Base-by-base conservation (phyloP, 2,329 filamentous ascomycete genomes). In the Pseudogymnoascus sp. region DNA sequence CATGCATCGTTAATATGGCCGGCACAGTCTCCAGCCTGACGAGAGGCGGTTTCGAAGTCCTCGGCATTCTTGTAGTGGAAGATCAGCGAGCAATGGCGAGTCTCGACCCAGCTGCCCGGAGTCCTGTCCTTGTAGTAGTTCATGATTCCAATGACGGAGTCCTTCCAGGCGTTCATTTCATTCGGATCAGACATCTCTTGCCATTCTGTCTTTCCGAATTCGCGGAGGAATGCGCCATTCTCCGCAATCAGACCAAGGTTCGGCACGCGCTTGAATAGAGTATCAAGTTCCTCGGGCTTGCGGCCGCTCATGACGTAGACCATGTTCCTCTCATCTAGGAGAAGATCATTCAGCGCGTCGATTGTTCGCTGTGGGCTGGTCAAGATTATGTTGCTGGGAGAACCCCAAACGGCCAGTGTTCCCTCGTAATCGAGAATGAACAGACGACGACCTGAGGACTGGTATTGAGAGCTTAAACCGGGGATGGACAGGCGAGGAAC, bases 1-100 rank as follows among this genome's bases (percentile, higher is more conserved):
- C 92, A 96, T 0, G 91, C 90, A 72, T 96, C 93, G 72, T 97
- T 97, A 80, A 97, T 95, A 71, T 97, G 93, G 66, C 90, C 93
- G 0, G 91, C 91, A 71, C 92, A 96, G 73, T 97, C 93, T 18
- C 89, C 89, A 0, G 92, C 93, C 70, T 93, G 89, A 18, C 91
- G 87, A 64, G 84, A 82, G 0, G 93, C 93, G 23, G 84, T 83
- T 61, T 89, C 85, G 64, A 84, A 84, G 72, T 97, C 91, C 63
- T 91, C 89, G 1, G 89, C 88, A 62, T 87, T 87, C 73, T 90
- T 89, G 77, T 95, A 96, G 75, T 96, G 91, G 80, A 96, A 96
- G 64, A 96, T 85, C 23, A 97, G 80, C 40, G 90, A 95, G 79
- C 91, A 96, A 69, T 93, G 90, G n/a, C 91, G 88, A 72, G 96